phyloP scores from a whole-genome alignment of 1,139 yeast species.

The Blastobotrys buckinghamii region DNA sequence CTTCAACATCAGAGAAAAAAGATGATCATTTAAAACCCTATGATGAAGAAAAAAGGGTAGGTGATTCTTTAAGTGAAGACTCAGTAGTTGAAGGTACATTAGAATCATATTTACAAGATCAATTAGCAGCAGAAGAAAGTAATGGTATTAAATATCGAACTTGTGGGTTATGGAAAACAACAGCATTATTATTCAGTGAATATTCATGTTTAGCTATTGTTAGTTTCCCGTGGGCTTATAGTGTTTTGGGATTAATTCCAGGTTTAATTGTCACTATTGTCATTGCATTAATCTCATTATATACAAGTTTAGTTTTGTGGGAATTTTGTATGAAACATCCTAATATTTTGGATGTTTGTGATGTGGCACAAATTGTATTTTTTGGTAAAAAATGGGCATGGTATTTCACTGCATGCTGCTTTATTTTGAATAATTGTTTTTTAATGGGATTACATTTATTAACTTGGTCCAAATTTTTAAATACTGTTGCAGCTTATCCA shows the following conservation, averaged over 20 bases:
- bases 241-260: constrained; percentile 53
- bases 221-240: constrained; percentile 62
- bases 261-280: constrained; percentile 51
- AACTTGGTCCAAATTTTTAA: constrained; percentile 54
- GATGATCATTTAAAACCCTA: background rate
- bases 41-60: background rate
- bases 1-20: background rate
- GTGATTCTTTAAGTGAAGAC: background rate
- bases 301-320: constrained; percentile 49
- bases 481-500: constrained; percentile 48
- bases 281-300: constrained; percentile 46
- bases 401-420: constrained; percentile 53
- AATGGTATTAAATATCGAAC: constrained; percentile 44
- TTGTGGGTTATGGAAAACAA: constrained; percentile 54
- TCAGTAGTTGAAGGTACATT: constrained; percentile 19
- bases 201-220: constrained; percentile 57
- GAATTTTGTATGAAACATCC: constrained; percentile 54
- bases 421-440: constrained; percentile 48
- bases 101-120: constrained; percentile 30
- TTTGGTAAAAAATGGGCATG: constrained; percentile 49
- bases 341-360: constrained; percentile 47
- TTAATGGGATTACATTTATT: constrained; percentile 56
- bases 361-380: constrained; percentile 53
- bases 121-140: constrained; percentile 28
- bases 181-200: constrained; percentile 53